phyloP scores from a whole-genome alignment of 2,329 filamentous ascomycete species.

The Claviceps lovelessii region DNA sequence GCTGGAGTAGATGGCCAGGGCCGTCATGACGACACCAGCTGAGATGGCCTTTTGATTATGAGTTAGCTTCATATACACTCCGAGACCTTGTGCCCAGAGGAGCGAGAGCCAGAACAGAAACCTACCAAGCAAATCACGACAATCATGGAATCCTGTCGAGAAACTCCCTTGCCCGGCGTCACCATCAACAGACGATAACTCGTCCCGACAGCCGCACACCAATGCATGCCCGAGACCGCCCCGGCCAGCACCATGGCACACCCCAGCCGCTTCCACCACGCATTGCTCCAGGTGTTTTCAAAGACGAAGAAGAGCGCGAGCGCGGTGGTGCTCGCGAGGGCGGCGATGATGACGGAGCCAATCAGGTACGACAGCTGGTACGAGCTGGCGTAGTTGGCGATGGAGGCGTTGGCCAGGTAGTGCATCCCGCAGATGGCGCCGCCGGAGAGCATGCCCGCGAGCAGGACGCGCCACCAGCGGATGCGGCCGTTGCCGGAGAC shows the following conservation, averaged over 20 bases:
- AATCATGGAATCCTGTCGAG: conserved; percentile 24
- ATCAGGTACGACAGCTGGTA: conserved; percentile 47
- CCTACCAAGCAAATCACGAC: conserved; percentile 58
- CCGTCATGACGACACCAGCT: conserved; percentile 46
- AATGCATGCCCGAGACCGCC: conserved; percentile 79
- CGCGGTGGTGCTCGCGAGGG: conserved; percentile 53
- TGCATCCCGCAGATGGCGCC: conserved; percentile 71
- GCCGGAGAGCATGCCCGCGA: conserved; percentile 57
- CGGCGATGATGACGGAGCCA: conserved; percentile 55
- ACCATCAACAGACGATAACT: conserved; percentile 40
- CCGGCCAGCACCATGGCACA: conserved; percentile 55
- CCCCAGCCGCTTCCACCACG: conserved; percentile 57
- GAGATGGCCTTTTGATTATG: conserved; percentile 34
- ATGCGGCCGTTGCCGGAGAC: conserved; percentile 45
- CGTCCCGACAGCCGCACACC: conserved; percentile 61
- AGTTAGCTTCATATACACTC: background rate
- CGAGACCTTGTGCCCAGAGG: background rate
- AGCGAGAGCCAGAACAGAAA: conserved; percentile 1
- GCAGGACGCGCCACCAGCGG: conserved; percentile 39
- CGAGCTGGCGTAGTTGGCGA: conserved; percentile 55
- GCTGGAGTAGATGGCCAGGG: conserved; percentile 28
- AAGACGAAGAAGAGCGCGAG: conserved; percentile 65
- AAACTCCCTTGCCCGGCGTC: conserved; percentile 14
- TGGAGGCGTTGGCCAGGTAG: conserved; percentile 67
- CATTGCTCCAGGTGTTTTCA: conserved; percentile 59